Conservation (phyloP, 495 filamentous ascomycete genomes). For the Aspergillus affinis region DNA sequence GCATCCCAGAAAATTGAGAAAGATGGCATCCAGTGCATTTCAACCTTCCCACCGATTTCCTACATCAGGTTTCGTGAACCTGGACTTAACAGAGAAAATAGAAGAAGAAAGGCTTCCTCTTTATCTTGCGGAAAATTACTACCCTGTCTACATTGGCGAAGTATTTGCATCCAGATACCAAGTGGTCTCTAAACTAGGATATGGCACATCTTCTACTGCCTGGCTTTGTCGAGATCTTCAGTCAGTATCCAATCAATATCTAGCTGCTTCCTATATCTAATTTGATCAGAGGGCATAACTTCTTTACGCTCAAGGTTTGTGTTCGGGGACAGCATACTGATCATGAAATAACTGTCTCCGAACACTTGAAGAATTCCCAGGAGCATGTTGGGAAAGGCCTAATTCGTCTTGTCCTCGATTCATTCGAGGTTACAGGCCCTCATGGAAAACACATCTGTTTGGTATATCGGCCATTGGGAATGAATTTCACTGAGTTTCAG, state of each 20-base stretch:
- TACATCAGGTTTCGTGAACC: slow-evolving; percentile 15
- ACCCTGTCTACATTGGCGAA: slow-evolving; percentile 48
- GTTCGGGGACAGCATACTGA: slow-evolving; percentile 20
- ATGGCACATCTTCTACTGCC: slow-evolving; percentile 47
- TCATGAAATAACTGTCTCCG: slow-evolving; percentile 28
- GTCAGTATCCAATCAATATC: slow-evolving; percentile 22
- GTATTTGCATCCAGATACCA: slow-evolving; percentile 45
- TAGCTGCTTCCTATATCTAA: slow-evolving; percentile 4
- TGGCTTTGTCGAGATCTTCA: slow-evolving; percentile 48
- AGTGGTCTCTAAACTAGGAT: slow-evolving; percentile 52
- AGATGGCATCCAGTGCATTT: slow-evolving; percentile 8
- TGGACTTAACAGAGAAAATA: slow-evolving; percentile 19
- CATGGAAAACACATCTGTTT: slow-evolving; percentile 42
- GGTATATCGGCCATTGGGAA: slow-evolving; percentile 39
- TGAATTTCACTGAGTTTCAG: slow-evolving; percentile 35
- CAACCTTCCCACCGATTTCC: slow-evolving; percentile 12
- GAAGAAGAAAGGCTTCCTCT: slow-evolving; percentile 44
- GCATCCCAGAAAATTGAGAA: neutral
- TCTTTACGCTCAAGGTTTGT: slow-evolving; percentile 38
- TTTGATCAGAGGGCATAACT: slow-evolving; percentile 22
- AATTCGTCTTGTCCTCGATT: slow-evolving; percentile 35
- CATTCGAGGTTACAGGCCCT: slow-evolving; percentile 35
- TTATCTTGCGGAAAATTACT: slow-evolving; percentile 41
- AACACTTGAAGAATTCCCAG: slow-evolving; percentile 28
- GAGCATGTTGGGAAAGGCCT: slow-evolving; percentile 28